phyloP scores from a whole-genome alignment of 169 alveolate species.

The Plasmodium berghei region DNA sequence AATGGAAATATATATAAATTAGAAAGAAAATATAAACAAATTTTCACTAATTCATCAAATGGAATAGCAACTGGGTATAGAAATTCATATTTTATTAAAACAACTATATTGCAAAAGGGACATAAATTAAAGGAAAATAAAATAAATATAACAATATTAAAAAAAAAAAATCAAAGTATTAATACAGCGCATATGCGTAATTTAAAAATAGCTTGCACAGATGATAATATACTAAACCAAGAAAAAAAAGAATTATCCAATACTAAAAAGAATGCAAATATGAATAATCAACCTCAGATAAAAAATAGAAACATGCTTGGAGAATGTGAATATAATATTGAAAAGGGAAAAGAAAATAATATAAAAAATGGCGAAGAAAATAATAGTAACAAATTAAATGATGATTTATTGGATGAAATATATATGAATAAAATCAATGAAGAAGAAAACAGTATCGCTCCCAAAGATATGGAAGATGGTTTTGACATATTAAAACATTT shows the following conservation, averaged over 20 bases:
- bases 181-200: neutral
- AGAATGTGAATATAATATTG: neutral
- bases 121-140: neutral
- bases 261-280: neutral
- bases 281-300: too few species aligned
- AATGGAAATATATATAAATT: neutral
- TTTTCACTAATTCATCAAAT: neutral
- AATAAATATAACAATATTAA: neutral
- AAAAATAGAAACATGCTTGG: neutral
- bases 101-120: neutral
- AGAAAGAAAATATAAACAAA: neutral
- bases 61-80: neutral
- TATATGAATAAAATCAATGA: conserved; percentile 10
- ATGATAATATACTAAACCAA: neutral
- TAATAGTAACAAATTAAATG: neutral
- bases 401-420: conserved; percentile 13
- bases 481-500: conserved; percentile 31
- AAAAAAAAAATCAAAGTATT: neutral
- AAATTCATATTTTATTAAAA: neutral
- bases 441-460: neutral
- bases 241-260: neutral
- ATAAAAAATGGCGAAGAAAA: neutral
- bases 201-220: neutral
- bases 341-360: neutral
- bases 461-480: conserved; percentile 11